Evolutionary conservation across 768 basidiomycete genomes (phyloP).

Genomic region (Suillus clintonianus): DNA sequence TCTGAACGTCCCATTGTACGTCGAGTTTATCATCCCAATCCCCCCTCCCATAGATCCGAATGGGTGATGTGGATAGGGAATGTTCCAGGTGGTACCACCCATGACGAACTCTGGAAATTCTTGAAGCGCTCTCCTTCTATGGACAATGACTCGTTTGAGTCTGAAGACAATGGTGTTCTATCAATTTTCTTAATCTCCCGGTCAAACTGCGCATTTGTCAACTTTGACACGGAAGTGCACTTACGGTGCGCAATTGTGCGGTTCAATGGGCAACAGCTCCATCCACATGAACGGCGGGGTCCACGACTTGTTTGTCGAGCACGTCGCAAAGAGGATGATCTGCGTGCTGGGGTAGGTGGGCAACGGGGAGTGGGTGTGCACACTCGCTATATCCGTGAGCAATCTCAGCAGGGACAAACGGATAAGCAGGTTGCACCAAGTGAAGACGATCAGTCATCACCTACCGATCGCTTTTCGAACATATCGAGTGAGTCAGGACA

Average conservation of each 20-base stretch:
- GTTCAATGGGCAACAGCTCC: conserved; percentile 73
- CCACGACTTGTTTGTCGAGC: conserved; percentile 82
- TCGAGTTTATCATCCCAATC: conserved; percentile 67
- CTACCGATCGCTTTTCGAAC: conserved; percentile 4
- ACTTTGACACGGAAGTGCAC: conserved; percentile 67
- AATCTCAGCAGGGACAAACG: conserved; percentile 40
- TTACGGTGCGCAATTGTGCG: conserved; percentile 66
- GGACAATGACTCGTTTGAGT: not conserved
- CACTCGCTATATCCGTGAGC: conserved; percentile 73
- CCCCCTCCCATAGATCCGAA: conserved; percentile 75
- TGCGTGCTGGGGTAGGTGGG: conserved; percentile 87
- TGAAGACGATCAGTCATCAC: conserved; percentile 7
- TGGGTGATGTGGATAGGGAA: conserved; percentile 99
- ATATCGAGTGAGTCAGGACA: conserved; percentile 12
- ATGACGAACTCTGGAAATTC: conserved; percentile 86
- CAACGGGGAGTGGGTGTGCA: conserved; percentile 90
- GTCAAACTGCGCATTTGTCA: conserved; percentile 94
- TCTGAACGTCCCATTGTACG: conserved; percentile 41
- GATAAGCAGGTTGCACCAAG: conserved; percentile 17
- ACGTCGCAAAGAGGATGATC: conserved; percentile 78
- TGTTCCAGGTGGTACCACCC: conserved; percentile 78
- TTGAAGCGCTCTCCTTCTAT: conserved; percentile 50
- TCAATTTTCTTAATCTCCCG: conserved; percentile 93
- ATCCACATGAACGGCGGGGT: conserved; percentile 71
- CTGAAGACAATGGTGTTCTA: conserved; percentile 54